A percentile compares a stretch with the other conserved stretches of the same genome.
These are phyloP conservation scores for Talaromyces proteolyticus DNA, from an alignment of 495 filamentous ascomycete genomes.

Conservation along the genomic window DNA sequence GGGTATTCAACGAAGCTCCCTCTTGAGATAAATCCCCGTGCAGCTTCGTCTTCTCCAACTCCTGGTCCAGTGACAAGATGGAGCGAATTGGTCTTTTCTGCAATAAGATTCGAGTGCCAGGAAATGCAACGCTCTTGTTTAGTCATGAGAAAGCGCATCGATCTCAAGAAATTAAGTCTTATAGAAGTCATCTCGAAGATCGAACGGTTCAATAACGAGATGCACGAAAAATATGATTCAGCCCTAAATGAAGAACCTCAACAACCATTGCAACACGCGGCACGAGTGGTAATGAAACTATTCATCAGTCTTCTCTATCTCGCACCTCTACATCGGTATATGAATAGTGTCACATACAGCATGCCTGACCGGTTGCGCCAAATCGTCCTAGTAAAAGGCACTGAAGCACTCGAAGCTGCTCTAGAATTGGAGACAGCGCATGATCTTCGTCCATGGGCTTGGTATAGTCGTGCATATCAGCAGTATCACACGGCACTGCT, in stretches of 20 bases:
- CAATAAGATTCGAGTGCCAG: slow-evolving; percentile 64
- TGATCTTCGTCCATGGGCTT: neutral
- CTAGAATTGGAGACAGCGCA: slow-evolving; percentile 21
- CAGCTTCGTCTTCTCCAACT: neutral
- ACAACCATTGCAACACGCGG: neutral
- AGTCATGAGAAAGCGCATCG: slow-evolving; percentile 53
- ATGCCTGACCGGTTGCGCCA: slow-evolving; percentile 20
- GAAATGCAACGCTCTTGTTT: slow-evolving; percentile 66
- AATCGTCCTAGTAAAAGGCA: slow-evolving; percentile 22
- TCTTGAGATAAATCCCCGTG: neutral
- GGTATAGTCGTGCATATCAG: neutral
- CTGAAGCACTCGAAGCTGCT: slow-evolving; percentile 19
- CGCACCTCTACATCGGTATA: neutral
- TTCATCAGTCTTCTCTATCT: slow-evolving; percentile 9
- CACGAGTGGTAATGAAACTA: neutral
- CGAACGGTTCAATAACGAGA: neutral
- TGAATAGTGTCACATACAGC: slow-evolving; percentile 9
- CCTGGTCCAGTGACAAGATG: slow-evolving; percentile 23
- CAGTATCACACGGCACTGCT: neutral
- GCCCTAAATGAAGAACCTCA: neutral
- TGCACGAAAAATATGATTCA: neutral
- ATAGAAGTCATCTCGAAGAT: neutral
- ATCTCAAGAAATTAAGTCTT: slow-evolving; percentile 44
- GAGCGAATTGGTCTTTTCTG: slow-evolving; percentile 58
- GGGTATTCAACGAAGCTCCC: neutral